Percentiles rank a stretch among this genome's conserved stretches.
Conservation (phyloP, 2,329 filamentous ascomycete species). For the Microcyclosporella mali region DNA sequence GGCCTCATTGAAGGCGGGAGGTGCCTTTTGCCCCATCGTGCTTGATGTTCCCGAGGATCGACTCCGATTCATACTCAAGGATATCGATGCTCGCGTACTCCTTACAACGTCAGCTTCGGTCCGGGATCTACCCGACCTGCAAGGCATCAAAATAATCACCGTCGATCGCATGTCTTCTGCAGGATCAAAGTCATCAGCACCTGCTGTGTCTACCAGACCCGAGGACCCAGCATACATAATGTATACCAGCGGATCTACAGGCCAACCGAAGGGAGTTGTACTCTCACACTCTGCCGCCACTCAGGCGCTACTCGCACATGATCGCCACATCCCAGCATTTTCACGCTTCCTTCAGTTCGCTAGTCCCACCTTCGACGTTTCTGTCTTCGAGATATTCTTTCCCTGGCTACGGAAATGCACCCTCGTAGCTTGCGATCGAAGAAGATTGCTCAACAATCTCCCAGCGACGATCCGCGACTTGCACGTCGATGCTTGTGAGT, state of each 20-base stretch:
- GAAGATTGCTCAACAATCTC: constrained; percentile 68
- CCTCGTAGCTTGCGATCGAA: constrained; percentile 63
- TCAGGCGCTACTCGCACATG: constrained; percentile 76
- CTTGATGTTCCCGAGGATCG: constrained; percentile 71
- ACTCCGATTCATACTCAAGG: constrained; percentile 71
- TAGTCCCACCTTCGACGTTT: constrained; percentile 88
- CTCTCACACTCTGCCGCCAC: constrained; percentile 74
- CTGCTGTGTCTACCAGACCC: constrained; percentile 6
- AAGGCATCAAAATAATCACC: constrained; percentile 35
- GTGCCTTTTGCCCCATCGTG: constrained; percentile 78
- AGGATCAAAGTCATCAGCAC: not conserved
- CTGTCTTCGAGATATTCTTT: constrained; percentile 92
- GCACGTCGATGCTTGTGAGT: constrained; percentile 73
- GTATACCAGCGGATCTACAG: constrained; percentile 89
- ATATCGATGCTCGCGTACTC: constrained; percentile 64
- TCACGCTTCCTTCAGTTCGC: constrained; percentile 83
- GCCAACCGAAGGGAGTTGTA: constrained; percentile 78
- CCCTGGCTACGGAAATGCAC: constrained; percentile 68
- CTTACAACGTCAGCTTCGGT: constrained; percentile 54
- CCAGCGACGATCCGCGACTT: constrained; percentile 59
- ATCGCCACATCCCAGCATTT: constrained; percentile 69
- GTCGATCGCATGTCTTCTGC: constrained; percentile 35
- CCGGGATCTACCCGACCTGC: constrained; percentile 33
- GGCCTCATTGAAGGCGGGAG: constrained; percentile 73
- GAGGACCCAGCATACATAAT: constrained; percentile 72